phyloP scores from a whole-genome alignment of 129 eudicot genomes.

The Arctium minus region DNA sequence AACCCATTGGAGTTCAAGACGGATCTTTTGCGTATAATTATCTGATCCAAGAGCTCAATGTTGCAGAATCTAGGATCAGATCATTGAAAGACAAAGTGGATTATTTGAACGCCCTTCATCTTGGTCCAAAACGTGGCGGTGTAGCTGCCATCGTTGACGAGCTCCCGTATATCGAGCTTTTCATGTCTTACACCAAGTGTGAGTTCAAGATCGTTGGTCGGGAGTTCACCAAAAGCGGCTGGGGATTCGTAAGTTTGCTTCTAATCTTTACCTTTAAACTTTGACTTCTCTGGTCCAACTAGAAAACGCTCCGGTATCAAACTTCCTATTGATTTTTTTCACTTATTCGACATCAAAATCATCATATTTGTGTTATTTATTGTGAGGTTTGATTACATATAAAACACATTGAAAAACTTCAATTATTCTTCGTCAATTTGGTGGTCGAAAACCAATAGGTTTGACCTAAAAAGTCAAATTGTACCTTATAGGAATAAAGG shows the following conservation, averaged over 20 bases:
- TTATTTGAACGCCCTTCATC: constrained; percentile 44
- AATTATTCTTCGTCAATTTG: background rate
- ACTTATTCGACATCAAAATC: background rate
- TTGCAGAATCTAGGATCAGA: constrained; percentile 64
- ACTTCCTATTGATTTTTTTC: background rate
- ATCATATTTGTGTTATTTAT: background rate
- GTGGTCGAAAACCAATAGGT: background rate
- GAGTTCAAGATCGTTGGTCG: constrained; percentile 65
- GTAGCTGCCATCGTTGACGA: constrained; percentile 86
- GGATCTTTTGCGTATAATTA: constrained; percentile 80
- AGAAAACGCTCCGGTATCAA: background rate
- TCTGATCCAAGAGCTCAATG: constrained; percentile 50
- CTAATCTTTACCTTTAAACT: background rate
- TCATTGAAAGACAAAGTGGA: constrained; percentile 46
- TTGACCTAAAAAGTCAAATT: background rate
- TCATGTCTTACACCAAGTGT: constrained; percentile 55
- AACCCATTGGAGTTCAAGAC: constrained; percentile 81
- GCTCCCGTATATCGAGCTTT: constrained; percentile 74
- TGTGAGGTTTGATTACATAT: background rate
- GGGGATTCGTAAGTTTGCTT: constrained; percentile 85
- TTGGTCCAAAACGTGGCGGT: constrained; percentile 69
- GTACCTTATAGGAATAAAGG: background rate
- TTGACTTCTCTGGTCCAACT: constrained; percentile 7
- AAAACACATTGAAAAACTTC: background rate
- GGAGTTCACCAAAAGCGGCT: constrained; percentile 84